Base-by-base conservation (phyloP, 2,329 filamentous ascomycete genomes). In the Pseudophaeomoniella oleicola region DNA sequence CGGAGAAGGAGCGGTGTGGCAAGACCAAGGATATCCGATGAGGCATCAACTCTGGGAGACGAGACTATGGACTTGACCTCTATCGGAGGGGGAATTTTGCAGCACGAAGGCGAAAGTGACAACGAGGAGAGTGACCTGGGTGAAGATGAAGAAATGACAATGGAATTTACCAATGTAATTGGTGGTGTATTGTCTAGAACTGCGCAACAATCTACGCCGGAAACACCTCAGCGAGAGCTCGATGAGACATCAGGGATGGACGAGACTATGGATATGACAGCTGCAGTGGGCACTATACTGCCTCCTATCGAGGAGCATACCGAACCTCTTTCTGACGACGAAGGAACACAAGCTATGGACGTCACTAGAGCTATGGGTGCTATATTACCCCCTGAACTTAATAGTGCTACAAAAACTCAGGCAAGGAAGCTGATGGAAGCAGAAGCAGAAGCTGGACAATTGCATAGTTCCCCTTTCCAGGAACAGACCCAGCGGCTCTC, bases 321-420 rank as follows among this genome's bases (percentile, higher is more conserved):
- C 9, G 59, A 59, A 45, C 51, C 40, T 33, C 50, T 44, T 43
- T 46, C 42, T n/a, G 40, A 53, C n/a, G 50, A 54, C 4, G 51
- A 52, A 11, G 59, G 60, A 3, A 75, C 71, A 1, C 64, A 70
- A 52, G 73, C 67, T 1, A 81, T 82, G 77, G 77, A 81, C 32
- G 72, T 81, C 51, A 81, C 78, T 2, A 64, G 64, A 32, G 72
- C 69, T 4, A 61, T 81, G 33, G 78, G 78, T 6, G 64, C 66
- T 5, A 81, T 84, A 35, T 59, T 81, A 30, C 50, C 50, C 53
- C 61, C 54, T 43, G 58, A 54, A 33, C 41, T 41, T 16, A 29
- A 34, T 50, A 51, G 51, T 14, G 59, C 59, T 34, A 55, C 59
- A 22, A 64, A 66, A 29, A 52, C 56, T 5, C 57, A 66, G 38